phyloP scores from a whole-genome alignment of 2,329 filamentous ascomycete species.

The Pseudogymnoascus sp. region DNA sequence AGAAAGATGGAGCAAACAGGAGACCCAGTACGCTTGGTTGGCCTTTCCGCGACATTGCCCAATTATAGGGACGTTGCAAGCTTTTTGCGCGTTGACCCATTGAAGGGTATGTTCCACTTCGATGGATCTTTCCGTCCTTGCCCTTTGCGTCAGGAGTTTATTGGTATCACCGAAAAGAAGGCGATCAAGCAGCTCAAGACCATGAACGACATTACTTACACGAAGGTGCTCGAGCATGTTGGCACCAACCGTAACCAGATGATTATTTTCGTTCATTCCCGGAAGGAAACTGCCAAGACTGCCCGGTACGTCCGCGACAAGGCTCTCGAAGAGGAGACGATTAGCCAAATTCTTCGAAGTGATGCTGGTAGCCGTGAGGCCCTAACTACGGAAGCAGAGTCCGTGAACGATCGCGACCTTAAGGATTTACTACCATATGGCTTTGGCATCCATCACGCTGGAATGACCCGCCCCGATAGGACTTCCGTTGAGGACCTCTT shows the following conservation, averaged over 20 bases:
- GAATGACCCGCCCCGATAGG: slow-evolving; percentile 92
- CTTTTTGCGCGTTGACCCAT: slow-evolving; percentile 82
- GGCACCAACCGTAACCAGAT: slow-evolving; percentile 92
- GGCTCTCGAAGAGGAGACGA: slow-evolving; percentile 92
- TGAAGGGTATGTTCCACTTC: slow-evolving; percentile 90
- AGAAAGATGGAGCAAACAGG: slow-evolving; percentile 90
- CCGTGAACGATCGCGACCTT: slow-evolving; percentile 76
- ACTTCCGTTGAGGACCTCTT: slow-evolving; percentile 94
- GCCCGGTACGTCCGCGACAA: slow-evolving; percentile 95
- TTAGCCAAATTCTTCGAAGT: slow-evolving; percentile 87
- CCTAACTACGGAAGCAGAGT: slow-evolving; percentile 73
- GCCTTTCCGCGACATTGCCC: slow-evolving; percentile 88
- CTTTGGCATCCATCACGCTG: slow-evolving; percentile 96
- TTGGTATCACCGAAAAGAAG: slow-evolving; percentile 95
- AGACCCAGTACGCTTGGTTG: slow-evolving; percentile 84
- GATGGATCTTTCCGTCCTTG: slow-evolving; percentile 91
- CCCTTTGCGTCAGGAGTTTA: slow-evolving; percentile 91
- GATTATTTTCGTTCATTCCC: slow-evolving; percentile 97
- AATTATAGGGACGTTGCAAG: slow-evolving; percentile 96
- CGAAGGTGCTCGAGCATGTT: slow-evolving; percentile 93
- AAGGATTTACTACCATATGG: slow-evolving; percentile 95
- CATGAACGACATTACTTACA: slow-evolving; percentile 99
- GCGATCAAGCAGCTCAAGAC: slow-evolving; percentile 98
- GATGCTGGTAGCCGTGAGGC: slow-evolving; percentile 90
- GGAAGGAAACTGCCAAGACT: slow-evolving; percentile 97